These are phyloP conservation scores for Pharus latifolius DNA, from an alignment of 176 grass and related monocot species.

Conservation along the genomic window DNA sequence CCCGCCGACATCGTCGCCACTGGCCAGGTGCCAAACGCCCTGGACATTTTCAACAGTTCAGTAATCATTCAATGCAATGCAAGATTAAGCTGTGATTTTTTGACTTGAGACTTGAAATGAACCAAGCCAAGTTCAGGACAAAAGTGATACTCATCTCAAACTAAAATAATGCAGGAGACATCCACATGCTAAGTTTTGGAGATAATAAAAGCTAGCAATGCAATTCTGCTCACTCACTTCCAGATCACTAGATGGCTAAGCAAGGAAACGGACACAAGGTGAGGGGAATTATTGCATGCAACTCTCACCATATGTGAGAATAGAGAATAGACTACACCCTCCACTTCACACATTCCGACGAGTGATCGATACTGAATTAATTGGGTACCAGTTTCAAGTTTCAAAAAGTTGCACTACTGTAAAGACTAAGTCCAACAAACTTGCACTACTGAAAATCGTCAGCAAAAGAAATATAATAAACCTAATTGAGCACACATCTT, in stretches of 20 bases:
- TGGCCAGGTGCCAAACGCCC: slow-evolving; percentile 87
- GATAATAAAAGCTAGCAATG: slow-evolving; percentile 1
- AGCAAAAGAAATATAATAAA: not conserved
- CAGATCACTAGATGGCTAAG: slow-evolving; percentile 10
- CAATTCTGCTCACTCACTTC: not conserved
- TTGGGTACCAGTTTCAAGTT: slow-evolving; percentile 4
- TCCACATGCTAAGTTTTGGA: slow-evolving; percentile 9
- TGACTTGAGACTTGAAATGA: not conserved
- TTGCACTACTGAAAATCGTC: not conserved
- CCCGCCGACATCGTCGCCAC: slow-evolving; percentile 61
- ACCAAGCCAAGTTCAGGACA: no score
- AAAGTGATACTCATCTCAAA: not conserved
- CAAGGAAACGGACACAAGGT: slow-evolving; percentile 12
- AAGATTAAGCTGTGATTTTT: not conserved
- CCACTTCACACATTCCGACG: not conserved
- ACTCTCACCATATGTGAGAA: not conserved
- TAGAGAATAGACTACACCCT: not conserved
- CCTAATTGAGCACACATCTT: not conserved
- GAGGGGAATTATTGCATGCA: slow-evolving; percentile 13
- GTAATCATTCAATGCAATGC: not conserved
- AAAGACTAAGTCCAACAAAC: slow-evolving; percentile 12
- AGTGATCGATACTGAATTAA: not conserved
- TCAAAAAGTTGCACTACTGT: slow-evolving; percentile 14
- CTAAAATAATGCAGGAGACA: slow-evolving; percentile 2
- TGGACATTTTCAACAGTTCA: slow-evolving; percentile 24